Conservation (phyloP, 169 alveolate species). For the Theileria sp. region DNA sequence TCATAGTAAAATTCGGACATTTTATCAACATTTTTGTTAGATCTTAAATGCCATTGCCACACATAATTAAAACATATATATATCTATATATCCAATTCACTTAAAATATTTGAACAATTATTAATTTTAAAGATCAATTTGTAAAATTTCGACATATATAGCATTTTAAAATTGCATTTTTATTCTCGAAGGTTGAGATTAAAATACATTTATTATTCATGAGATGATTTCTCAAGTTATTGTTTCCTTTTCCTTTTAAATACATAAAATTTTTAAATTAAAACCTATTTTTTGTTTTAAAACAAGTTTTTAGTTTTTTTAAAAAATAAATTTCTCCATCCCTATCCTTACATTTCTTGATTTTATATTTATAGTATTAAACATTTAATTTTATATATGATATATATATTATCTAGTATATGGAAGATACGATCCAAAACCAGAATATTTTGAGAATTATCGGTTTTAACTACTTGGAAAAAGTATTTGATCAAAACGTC, state of each 20-base stretch:
- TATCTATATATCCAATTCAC: neutral
- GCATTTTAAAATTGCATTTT: too few relatives aligned
- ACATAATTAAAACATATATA: neutral
- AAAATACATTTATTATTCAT: neutral
- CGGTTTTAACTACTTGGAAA: neutral
- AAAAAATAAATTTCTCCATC: neutral
- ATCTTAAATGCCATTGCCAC: neutral
- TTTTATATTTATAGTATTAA: neutral
- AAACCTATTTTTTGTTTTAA: neutral
- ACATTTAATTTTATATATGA: neutral
- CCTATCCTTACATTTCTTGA: neutral
- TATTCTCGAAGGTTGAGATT: neutral
- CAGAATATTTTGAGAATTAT: neutral
- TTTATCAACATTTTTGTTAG: neutral
- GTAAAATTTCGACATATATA: too few relatives aligned
- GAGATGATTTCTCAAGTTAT: too few relatives aligned
- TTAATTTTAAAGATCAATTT: too few relatives aligned
- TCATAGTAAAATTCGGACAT: neutral
- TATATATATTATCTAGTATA: neutral
- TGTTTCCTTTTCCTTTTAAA: neutral
- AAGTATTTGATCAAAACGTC: neutral
- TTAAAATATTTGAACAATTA: neutral
- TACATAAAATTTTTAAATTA: neutral
- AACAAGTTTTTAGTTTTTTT: too few relatives aligned
- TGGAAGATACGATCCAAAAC: neutral